Evolutionary conservation across 78 protist species (phyloP).

Genomic region (Polysphondylium violaceum): DNA sequence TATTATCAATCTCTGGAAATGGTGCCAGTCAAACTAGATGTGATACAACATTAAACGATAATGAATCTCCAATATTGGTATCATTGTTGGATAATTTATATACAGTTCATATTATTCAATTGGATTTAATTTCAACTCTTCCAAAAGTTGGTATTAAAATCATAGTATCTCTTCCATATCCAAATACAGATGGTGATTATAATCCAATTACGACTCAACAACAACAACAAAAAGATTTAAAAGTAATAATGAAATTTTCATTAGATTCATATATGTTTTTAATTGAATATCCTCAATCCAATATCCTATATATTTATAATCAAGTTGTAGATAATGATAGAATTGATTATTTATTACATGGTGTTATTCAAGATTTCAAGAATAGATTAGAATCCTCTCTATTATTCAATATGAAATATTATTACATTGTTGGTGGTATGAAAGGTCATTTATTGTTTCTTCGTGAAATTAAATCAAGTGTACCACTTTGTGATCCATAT

Average conservation of each 20-base stretch:
- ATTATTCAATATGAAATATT: slow-evolving; percentile 27
- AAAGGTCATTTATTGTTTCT: slow-evolving; percentile 23
- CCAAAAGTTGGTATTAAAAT: neutral
- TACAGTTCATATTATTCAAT: slow-evolving; percentile 15
- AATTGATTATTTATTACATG: slow-evolving; percentile 3
- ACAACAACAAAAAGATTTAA: neutral
- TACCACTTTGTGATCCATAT: neutral
- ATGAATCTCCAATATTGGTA: neutral
- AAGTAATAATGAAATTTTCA: slow-evolving; percentile 30
- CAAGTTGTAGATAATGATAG: neutral
- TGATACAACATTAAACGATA: no score
- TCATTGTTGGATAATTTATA: slow-evolving; percentile 12
- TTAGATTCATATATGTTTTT: neutral
- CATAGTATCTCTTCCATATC: slow-evolving; percentile 23
- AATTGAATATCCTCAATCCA: slow-evolving; percentile 31
- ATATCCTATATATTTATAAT: slow-evolving; percentile 5
- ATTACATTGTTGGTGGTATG: neutral
- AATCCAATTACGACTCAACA: no score
- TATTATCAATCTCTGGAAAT: no score
- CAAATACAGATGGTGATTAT: no score
- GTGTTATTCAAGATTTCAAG: slow-evolving; percentile 10
- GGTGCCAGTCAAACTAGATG: no score
- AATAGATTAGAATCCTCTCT: neutral
- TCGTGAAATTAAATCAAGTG: slow-evolving; percentile 5
- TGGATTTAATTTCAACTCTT: neutral